phyloP scores from a whole-genome alignment of 1,139 yeast genomes.

The Saccharomycopsis crataegensis region DNA sequence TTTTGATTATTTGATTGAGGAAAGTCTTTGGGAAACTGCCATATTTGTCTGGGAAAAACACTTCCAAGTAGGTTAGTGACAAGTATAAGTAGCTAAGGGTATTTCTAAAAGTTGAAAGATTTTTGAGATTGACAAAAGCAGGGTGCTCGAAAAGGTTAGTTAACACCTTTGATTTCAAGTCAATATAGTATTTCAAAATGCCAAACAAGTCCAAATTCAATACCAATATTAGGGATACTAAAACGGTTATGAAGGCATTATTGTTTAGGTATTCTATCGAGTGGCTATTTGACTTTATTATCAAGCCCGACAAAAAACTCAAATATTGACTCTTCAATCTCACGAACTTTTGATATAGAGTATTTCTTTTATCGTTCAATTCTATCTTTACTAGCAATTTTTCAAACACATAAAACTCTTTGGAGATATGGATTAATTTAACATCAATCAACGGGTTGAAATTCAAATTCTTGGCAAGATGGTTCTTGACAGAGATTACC shows the following conservation, averaged over 20 bases:
- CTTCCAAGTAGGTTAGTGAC: conserved; percentile 1
- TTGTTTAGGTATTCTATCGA: background rate
- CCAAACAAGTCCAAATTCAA: background rate
- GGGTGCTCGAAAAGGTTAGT: background rate
- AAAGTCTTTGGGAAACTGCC: background rate
- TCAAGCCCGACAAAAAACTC: background rate
- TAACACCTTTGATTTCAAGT: background rate
- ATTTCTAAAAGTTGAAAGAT: background rate
- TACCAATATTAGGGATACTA: conserved; percentile 2
- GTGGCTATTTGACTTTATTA: background rate
- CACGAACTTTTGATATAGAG: background rate
- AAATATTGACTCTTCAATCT: background rate
- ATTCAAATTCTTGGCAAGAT: background rate
- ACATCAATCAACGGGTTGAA: background rate
- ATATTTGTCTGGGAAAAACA: background rate
- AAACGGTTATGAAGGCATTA: background rate
- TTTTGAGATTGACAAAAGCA: background rate
- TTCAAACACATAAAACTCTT: conserved; percentile 11
- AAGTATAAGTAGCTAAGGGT: background rate
- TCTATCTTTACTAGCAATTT: background rate
- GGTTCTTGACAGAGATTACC: background rate
- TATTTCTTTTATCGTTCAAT: background rate
- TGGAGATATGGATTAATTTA: conserved; percentile 10
- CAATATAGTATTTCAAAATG: background rate
- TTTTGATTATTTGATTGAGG: background rate